Conservation (phyloP, 352 stramenopile genomes). For the Pythium graminicola region DNA sequence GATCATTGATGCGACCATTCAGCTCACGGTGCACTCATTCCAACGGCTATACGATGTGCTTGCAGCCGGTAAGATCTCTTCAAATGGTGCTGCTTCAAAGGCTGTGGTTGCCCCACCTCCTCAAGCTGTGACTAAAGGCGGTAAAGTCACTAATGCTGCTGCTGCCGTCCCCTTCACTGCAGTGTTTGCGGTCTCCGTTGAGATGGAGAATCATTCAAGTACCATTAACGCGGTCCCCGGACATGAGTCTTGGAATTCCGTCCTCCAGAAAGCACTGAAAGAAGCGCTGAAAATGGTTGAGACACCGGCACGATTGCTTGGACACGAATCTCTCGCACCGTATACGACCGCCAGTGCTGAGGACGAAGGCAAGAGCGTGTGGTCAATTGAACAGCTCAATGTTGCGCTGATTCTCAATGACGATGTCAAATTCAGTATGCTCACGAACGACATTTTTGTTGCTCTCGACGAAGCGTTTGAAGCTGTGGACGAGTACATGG, state of each 20-base stretch:
- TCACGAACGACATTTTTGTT: conserved; percentile 84
- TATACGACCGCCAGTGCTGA: conserved; percentile 79
- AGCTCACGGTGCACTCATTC: conserved; percentile 80
- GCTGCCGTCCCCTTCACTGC: conserved; percentile 32
- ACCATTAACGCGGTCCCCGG: conserved; percentile 46
- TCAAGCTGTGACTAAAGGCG: conserved; percentile 1
- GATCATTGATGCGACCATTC: conserved; percentile 84
- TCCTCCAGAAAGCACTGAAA: conserved; percentile 70
- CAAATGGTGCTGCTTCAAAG: conserved; percentile 2
- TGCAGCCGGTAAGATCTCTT: conserved; percentile 38
- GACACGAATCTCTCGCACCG: conserved; percentile 61
- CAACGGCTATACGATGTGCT: conserved; percentile 49
- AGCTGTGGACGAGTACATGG: conserved; percentile 80
- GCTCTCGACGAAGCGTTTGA: conserved; percentile 76
- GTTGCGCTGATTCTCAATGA: conserved; percentile 79
- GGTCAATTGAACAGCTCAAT: conserved; percentile 72
- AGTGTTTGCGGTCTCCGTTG: conserved; percentile 57
- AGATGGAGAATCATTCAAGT: conserved; percentile 39
- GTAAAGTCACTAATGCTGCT: neutral
- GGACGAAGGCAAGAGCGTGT: conserved; percentile 78
- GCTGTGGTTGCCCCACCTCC: neutral
- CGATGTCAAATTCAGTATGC: conserved; percentile 69
- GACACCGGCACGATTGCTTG: conserved; percentile 77
- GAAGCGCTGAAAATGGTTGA: conserved; percentile 85
- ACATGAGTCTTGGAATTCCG: conserved; percentile 65